These are phyloP conservation scores for Zymoseptoria tritici DNA, from an alignment of 2,329 filamentous ascomycete genomes.

Conservation along the genomic window DNA sequence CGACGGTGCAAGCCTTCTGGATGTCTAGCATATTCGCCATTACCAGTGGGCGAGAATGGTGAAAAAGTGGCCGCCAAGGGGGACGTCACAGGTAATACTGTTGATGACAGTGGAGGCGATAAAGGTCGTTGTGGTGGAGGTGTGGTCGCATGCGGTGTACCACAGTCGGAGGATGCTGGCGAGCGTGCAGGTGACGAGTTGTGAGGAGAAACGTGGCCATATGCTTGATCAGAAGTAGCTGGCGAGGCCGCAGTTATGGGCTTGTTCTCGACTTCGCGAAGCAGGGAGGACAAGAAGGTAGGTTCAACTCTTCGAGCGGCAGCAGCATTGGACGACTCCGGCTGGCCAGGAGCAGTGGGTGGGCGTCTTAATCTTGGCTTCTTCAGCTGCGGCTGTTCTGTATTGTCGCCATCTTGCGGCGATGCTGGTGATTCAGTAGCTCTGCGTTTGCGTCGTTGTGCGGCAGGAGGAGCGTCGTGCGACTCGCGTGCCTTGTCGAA, in stretches of 20 bases:
- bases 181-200: slow-evolving; percentile 61
- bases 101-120: slow-evolving; percentile 62
- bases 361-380: slow-evolving; percentile 54
- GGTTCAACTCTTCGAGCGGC: slow-evolving; percentile 45
- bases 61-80: slow-evolving; percentile 60
- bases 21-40: slow-evolving; percentile 6
- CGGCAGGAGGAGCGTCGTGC: slow-evolving; percentile 37
- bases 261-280: slow-evolving; percentile 72
- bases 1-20: slow-evolving; percentile 6
- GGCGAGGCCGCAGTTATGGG: slow-evolving; percentile 32
- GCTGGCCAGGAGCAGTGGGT: slow-evolving; percentile 42
- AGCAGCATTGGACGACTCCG: slow-evolving; percentile 29
- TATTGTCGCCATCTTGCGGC: slow-evolving; percentile 52
- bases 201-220: slow-evolving; percentile 32
- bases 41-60: slow-evolving; percentile 48
- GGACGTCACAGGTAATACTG: slow-evolving; percentile 66
- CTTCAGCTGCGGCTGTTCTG: slow-evolving; percentile 66
- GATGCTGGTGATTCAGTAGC: slow-evolving; percentile 67
- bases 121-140: slow-evolving; percentile 61
- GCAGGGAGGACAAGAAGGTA: slow-evolving; percentile 75
- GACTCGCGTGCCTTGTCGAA: slow-evolving; percentile 76
- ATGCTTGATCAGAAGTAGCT: slow-evolving; percentile 24
- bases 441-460: slow-evolving; percentile 60
- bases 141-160: slow-evolving; percentile 61
- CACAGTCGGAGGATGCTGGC: slow-evolving; percentile 56